Percentiles rank a stretch among this genome's conserved stretches.
Evolutionary conservation across 164 flowering plant species (phyloP).

Genomic region (Vitis riparia): DNA sequence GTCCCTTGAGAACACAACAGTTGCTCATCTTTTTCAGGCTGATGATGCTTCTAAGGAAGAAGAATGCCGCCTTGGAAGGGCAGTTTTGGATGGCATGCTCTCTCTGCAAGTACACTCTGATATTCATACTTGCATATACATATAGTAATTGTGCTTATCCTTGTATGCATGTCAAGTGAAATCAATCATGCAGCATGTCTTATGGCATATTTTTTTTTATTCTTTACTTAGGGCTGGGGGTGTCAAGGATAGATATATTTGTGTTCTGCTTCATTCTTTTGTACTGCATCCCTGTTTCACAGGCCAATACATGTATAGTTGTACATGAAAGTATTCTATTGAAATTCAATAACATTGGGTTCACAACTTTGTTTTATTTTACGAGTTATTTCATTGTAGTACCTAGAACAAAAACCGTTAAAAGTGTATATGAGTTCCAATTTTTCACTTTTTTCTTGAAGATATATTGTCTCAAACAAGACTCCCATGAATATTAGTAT

Average conservation of each 20-base stretch:
- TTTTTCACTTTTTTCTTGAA: no score
- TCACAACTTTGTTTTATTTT: no score
- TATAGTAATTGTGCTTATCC: not conserved
- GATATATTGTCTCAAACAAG: no score
- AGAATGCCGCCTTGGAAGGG: not conserved
- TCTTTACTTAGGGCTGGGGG: not conserved
- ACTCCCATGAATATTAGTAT: no score
- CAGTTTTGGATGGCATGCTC: not conserved
- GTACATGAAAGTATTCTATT: not conserved
- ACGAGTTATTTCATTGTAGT: no score
- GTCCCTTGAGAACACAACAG: conserved; percentile 4
- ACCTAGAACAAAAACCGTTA: no score
- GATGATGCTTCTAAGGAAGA: conserved; percentile 17
- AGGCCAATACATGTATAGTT: conserved; percentile 13
- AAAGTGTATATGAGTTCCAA: no score
- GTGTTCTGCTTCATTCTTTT: conserved; percentile 15
- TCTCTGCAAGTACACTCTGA: not conserved
- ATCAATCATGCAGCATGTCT: not conserved
- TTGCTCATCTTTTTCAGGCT: not conserved
- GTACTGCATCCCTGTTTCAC: conserved; percentile 6
- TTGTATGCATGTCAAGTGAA: not conserved
- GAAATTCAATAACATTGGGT: no score
- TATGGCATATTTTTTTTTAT: conserved; percentile 9
- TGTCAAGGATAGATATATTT: not conserved
- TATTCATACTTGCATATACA: not conserved